phyloP scores from a whole-genome alignment of 1,139 yeast species.

The Pichia sp. region DNA sequence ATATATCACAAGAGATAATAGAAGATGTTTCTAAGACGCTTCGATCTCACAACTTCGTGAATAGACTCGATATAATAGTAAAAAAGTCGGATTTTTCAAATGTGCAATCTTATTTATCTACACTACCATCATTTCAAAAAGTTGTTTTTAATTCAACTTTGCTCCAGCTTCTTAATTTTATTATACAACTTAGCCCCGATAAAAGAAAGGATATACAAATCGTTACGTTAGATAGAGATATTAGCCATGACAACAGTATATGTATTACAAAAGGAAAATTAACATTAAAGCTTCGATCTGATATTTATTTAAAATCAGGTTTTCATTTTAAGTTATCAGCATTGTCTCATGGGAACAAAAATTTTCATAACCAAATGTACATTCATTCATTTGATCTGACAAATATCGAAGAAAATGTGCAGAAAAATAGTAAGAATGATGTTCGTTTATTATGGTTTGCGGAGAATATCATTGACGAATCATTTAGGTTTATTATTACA shows the following conservation, averaged over 20 bases:
- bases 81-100: constrained; percentile 1
- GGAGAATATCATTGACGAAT: constrained; percentile 22
- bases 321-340: constrained; percentile 24
- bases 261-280: constrained; percentile 29
- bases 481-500: constrained; percentile 9
- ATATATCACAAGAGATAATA: not conserved
- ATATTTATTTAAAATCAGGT: constrained; percentile 31
- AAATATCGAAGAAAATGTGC: constrained; percentile 11
- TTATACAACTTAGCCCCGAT: not conserved
- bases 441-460: constrained; percentile 36
- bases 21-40: not conserved
- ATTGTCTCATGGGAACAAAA: constrained; percentile 22
- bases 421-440: constrained; percentile 22
- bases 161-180: not conserved
- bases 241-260: constrained; percentile 32
- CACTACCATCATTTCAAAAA: not conserved
- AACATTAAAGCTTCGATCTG: constrained; percentile 29
- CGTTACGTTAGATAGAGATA: constrained; percentile 14
- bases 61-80: constrained; percentile 19
- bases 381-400: constrained; percentile 20
- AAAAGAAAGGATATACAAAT: constrained; percentile 8
- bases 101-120: not conserved
- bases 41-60: constrained; percentile 23
- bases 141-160: constrained; percentile 1
- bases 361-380: constrained; percentile 20